Conservation (phyloP, 106 monocot genomes). For the Cymbidium sinense region DNA sequence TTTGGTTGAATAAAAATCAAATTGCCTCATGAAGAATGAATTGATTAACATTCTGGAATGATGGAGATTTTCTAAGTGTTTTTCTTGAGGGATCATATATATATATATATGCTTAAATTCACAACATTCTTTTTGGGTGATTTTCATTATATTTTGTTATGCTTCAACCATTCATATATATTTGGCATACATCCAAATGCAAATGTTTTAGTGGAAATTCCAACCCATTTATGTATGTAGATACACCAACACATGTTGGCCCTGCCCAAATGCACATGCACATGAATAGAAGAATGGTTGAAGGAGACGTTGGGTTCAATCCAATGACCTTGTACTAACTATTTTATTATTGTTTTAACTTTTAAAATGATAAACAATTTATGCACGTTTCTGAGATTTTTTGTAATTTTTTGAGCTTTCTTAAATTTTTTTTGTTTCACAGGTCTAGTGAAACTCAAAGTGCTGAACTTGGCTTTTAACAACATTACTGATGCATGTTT, state of each 20-base stretch:
- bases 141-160: too few species aligned
- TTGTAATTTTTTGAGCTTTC: not conserved
- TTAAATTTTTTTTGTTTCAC: conserved; percentile 4
- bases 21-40: too few species aligned
- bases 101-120: too few species aligned
- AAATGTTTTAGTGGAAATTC: not conserved
- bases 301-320: not conserved
- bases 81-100: too few species aligned
- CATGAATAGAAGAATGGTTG: not conserved
- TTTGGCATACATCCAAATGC: not conserved
- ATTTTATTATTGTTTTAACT: not conserved
- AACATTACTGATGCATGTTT: conserved; percentile 79
- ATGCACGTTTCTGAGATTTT: not conserved
- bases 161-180: too few species aligned
- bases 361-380: not conserved
- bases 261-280: not conserved
- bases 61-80: too few species aligned
- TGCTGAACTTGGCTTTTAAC: conserved; percentile 88
- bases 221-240: too few species aligned
- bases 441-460: conserved; percentile 78
- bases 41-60: too few species aligned
- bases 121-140: too few species aligned
- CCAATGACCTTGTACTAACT: not conserved
- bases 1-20: too few species aligned
- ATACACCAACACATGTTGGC: too few species aligned